phyloP scores from a whole-genome alignment of 2,329 filamentous ascomycete genomes.

The Dryadomyces quercivorus region DNA sequence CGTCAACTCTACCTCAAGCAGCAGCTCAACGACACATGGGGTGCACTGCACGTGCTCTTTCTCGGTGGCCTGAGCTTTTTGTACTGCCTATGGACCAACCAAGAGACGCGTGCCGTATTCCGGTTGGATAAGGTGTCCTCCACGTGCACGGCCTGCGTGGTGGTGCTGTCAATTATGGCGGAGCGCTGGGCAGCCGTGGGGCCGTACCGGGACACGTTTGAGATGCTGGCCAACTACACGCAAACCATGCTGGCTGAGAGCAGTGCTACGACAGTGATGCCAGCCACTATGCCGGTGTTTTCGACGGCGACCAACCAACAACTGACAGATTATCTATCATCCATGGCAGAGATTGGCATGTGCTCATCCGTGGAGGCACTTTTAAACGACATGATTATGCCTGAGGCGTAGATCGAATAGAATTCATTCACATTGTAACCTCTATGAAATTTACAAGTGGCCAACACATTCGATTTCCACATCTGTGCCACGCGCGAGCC shows the following conservation, averaged over 20 bases:
- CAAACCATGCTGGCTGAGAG: conserved; percentile 14
- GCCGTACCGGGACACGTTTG: conserved; percentile 21
- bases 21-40: conserved; percentile 21
- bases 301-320: no score
- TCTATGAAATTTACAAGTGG: no score
- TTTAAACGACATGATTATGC: no score
- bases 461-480: no score
- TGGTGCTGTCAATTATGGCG: conserved; percentile 22
- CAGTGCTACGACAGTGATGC: no score
- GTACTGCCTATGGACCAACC: conserved; percentile 19
- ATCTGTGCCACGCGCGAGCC: no score
- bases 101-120: conserved; percentile 6
- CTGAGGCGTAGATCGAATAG: no score
- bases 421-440: no score
- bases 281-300: no score
- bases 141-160: conserved; percentile 23
- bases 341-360: no score
- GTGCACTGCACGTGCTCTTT: conserved; percentile 22
- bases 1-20: conserved; percentile 20
- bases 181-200: conserved; percentile 13
- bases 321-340: no score
- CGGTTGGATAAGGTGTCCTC: conserved; percentile 15
- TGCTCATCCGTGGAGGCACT: no score
- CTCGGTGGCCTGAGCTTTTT: conserved; percentile 22
- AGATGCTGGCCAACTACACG: conserved; percentile 17